A percentile compares a stretch with the other conserved stretches of the same genome.
Conservation (phyloP, 176 grass and related monocot species). For the Cenchrus americanus region DNA sequence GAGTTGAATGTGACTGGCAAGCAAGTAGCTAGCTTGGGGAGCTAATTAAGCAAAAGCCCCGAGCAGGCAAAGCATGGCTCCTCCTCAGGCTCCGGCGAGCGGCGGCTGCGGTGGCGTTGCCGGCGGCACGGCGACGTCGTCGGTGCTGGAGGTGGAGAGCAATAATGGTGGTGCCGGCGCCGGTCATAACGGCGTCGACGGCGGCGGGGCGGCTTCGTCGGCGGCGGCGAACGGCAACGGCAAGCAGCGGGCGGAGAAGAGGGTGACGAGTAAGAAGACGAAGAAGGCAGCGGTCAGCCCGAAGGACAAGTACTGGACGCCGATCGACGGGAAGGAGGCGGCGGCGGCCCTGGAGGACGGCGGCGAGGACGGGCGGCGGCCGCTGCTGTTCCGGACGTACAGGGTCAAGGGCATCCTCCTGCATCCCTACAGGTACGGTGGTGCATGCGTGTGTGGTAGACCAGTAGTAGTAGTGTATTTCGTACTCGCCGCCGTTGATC, state of each 20-base stretch:
- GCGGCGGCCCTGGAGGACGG: slow-evolving; percentile 21
- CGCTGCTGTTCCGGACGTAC: slow-evolving; percentile 54
- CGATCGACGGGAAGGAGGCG: slow-evolving; percentile 40
- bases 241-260: not conserved
- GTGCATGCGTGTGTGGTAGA: no score
- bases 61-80: slow-evolving; percentile 21
- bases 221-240: slow-evolving; percentile 20
- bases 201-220: not conserved
- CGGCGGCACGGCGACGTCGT: not conserved
- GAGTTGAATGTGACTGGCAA: not conserved
- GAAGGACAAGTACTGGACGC: slow-evolving; percentile 52
- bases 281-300: not conserved
- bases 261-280: not conserved
- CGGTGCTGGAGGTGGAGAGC: not conserved
- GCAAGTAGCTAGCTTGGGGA: no score
- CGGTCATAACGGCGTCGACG: no score
- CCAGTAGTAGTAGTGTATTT: not conserved
- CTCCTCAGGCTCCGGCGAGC: slow-evolving; percentile 24
- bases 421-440: slow-evolving; percentile 41
- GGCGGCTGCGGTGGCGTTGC: not conserved
- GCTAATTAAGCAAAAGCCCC: not conserved
- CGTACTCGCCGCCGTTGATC: not conserved
- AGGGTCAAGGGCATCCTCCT: slow-evolving; percentile 51
- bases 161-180: not conserved
- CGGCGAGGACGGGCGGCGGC: slow-evolving; percentile 51